Evolutionary conservation across 78 protist genomes (phyloP).

Genomic region (Polysphondylium violaceum): DNA sequence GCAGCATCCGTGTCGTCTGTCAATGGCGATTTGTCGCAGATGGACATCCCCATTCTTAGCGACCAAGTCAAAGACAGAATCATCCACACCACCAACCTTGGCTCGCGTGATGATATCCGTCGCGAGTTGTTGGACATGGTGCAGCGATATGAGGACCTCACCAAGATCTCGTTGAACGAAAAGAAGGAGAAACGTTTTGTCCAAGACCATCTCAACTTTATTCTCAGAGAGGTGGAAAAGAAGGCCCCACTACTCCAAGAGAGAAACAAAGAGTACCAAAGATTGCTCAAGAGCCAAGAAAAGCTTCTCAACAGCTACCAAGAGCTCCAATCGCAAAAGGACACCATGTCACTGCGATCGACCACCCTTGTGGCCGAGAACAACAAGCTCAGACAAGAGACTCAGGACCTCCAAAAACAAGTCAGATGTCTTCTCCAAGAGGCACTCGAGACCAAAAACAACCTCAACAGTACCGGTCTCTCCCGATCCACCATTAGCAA

Average conservation of each 20-base stretch:
- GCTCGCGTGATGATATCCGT: conserved; percentile 58
- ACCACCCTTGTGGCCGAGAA: conserved; percentile 11
- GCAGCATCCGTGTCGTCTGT: no score
- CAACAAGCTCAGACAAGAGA: conserved; percentile 13
- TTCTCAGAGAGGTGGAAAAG: conserved; percentile 63
- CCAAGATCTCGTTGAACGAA: conserved; percentile 58
- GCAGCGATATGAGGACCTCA: conserved; percentile 55
- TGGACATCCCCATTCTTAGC: conserved; percentile 45
- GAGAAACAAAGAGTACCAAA: conserved; percentile 51
- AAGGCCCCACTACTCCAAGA: conserved; percentile 72
- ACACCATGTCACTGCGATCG: conserved; percentile 15
- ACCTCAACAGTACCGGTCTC: not conserved
- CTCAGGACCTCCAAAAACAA: conserved; percentile 48
- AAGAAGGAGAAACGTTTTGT: conserved; percentile 57
- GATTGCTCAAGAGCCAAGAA: conserved; percentile 70
- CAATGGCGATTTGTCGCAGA: conserved; percentile 17
- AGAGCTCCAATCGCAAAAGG: conserved; percentile 57
- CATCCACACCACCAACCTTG: conserved; percentile 21
- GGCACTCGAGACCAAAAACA: conserved; percentile 25
- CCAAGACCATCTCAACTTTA: conserved; percentile 47
- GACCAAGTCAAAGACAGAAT: conserved; percentile 33
- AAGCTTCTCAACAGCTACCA: conserved; percentile 40
- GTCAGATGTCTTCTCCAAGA: conserved; percentile 47
- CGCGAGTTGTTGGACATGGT: conserved; percentile 68
- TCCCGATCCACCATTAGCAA: not conserved